Evolutionary conservation across 2,329 filamentous ascomycete species (phyloP), one percentile per base, ranked within the genome.

Genomic region (Karstenula rhodostoma): DNA sequence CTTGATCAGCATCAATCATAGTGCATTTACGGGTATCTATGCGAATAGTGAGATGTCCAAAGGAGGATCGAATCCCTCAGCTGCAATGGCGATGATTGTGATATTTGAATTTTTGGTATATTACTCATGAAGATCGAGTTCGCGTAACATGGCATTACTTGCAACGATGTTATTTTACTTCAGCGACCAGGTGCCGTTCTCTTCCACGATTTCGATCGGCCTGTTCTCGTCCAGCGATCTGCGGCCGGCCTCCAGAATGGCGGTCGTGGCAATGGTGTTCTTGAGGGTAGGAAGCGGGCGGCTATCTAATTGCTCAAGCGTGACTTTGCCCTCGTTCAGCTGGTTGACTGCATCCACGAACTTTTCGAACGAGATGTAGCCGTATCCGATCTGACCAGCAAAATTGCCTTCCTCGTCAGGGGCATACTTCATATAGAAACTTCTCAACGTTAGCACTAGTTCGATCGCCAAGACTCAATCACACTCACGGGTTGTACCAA

Each of bases 401-500:
- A 97, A 97, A 80, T 97, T 96, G 57, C 94, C 94, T 78, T 96
- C 92, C 81, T 97, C 94, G 73, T 97, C 93, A 22, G 94, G 93
- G 13, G 93, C 92, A 73, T 97, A 97, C 71, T 90, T 90, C 93
- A 96, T 96, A 81, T 96, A 96, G 80, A 96, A 96, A 15, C 83
- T 85, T 37, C 3, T 35, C 10, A 0, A 40, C n/a, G 42, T 73
- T 52, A 70, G 65, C 35, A 29, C 15, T 2, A 6, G 32, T 9
- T 22, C 5, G 0, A 10, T 32, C 19, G 35, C 23, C 4, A 9
- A 27, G n/a, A 8, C n/a, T 13, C 35, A 17, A 44, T 17, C 17
- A 35, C 4, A 81, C 84, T 74, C 77, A 86, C 76, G 94, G 94
- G 78, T 97, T 97, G 78, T 92, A 90, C 92, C 93, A 97, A 75